Evolutionary conservation across 768 basidiomycete genomes (phyloP), one percentile per base, ranked within the genome.

Genomic region (Mycena vulgaris): DNA sequence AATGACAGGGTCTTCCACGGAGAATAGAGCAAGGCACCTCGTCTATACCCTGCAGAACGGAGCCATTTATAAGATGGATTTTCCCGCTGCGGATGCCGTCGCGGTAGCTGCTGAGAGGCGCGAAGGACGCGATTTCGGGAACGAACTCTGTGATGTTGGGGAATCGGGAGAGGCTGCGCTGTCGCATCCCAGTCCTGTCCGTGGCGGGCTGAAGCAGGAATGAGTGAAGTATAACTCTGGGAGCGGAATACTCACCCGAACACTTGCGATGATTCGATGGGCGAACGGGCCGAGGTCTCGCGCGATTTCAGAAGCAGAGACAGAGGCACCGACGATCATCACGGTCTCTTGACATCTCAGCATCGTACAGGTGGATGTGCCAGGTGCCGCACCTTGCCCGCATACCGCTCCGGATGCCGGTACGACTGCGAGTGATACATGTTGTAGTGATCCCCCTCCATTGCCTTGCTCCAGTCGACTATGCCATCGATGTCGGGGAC

Each of bases 21-120:
- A 2, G 1, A 6, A 23, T 45, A 37, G 23, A 39, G 53, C n/a
- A 5, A 47, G 27, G 23, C 63, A 77, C 77, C 28, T 76, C 76
- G 48, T 78, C 78, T 28, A 83, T 73, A 6, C 78, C 79, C 4
- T 68, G 71, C 19, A 83, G 52, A n/a, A 77, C 47, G 1, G 75
- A 71, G 14, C 80, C 81, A 69, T 83, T 78, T 7, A 75, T 70
- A 21, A 82, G 74, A 52, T 74, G 68, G 35, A 83, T 75, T 31
- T 72, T 71, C 0, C 78, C 79, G 8, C 71, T 59, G 21, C 70
- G 70, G 23, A 81, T 78, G 9, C 75, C 75, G 13, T 63, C 27
- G 48, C 63, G n/a, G 28, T 75, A 69, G 1, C 31, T 58, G 5
- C 25, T 17, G 11, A 78, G 74, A 2, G 75, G 71, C 25, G 69